A percentile compares a stretch with the other conserved stretches of the same genome.
Conservation (phyloP, 345 rosid genomes). For the Raphanus sativus region DNA sequence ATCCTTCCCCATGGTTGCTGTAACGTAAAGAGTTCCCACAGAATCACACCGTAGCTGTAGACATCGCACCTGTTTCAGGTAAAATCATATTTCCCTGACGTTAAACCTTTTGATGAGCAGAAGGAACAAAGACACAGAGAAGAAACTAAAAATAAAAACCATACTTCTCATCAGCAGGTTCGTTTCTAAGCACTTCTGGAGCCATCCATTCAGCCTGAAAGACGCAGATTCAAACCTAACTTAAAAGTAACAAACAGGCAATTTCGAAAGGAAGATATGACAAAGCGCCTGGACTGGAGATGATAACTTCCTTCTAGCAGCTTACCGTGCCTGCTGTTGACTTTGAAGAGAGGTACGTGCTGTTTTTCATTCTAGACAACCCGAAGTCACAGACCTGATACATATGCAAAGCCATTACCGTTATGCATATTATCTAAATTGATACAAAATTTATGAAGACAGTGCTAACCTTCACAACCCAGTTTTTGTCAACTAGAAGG, state of each 20-base stretch:
- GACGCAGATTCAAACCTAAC: background rate
- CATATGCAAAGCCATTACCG: background rate
- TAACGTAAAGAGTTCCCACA: conserved; percentile 85
- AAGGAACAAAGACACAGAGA: background rate
- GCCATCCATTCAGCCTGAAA: conserved; percentile 99
- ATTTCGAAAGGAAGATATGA: no score
- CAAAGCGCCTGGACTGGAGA: no score
- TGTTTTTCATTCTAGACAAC: conserved; percentile 87
- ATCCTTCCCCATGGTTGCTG: conserved; percentile 98
- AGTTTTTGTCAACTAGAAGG: conserved; percentile 90
- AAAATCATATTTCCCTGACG: background rate
- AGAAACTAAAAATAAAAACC: conserved; percentile 26
- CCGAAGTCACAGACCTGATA: conserved; percentile 91
- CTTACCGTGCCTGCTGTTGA: conserved; percentile 97
- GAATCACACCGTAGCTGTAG: conserved; percentile 91
- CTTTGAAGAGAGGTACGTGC: conserved; percentile 87
- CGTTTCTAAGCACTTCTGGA: conserved; percentile 95
- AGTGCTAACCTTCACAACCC: conserved; percentile 83
- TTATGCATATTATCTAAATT: no score
- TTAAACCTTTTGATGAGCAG: background rate
- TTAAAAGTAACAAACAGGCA: background rate
- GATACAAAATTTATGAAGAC: background rate
- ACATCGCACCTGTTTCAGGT: conserved; percentile 79
- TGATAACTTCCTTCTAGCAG: background rate
- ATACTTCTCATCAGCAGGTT: conserved; percentile 95